These are phyloP conservation scores for Amylocarpus encephaloides DNA, from an alignment of 2,329 filamentous ascomycete genomes.

Conservation along the genomic window DNA sequence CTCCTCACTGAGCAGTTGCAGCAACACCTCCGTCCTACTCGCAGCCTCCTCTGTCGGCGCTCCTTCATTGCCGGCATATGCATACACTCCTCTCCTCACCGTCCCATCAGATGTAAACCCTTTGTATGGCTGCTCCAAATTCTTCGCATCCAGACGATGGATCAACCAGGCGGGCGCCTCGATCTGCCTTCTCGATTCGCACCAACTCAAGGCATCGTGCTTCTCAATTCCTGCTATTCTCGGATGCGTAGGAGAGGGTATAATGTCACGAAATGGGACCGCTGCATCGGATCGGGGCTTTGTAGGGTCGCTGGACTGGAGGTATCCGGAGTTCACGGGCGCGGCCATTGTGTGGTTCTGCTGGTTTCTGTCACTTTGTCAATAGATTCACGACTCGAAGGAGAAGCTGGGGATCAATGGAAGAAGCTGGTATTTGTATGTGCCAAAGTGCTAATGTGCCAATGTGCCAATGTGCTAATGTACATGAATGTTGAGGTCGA, in stretches of 20 bases:
- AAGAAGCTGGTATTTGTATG: not conserved
- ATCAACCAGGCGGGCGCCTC: constrained; percentile 30
- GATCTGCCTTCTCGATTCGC: constrained; percentile 27
- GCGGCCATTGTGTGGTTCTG: constrained; percentile 17
- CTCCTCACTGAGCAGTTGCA: constrained; percentile 18
- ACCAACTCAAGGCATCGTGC: constrained; percentile 26
- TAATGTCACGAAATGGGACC: constrained; percentile 26
- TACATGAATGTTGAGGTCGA: not conserved
- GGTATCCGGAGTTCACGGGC: constrained; percentile 24
- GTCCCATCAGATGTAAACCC: constrained; percentile 29
- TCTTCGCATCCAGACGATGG: constrained; percentile 27
- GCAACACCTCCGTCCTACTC: constrained; percentile 12
- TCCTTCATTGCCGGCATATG: constrained; percentile 27
- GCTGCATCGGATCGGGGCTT: constrained; percentile 26
- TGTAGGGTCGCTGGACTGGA: constrained; percentile 22
- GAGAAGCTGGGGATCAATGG: not conserved
- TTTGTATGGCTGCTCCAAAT: constrained; percentile 27
- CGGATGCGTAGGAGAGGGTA: constrained; percentile 21
- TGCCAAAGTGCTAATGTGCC: too few relatives aligned
- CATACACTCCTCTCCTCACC: constrained; percentile 23
- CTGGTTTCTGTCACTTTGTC: not conserved
- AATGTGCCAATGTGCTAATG: not conserved
- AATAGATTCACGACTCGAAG: not conserved
- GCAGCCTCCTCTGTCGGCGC: constrained; percentile 25
- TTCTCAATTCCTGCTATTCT: constrained; percentile 26